Base-by-base conservation (phyloP, 1,284 basidiomycete genomes). In the Apiotrichum mycotoxinovorans region DNA sequence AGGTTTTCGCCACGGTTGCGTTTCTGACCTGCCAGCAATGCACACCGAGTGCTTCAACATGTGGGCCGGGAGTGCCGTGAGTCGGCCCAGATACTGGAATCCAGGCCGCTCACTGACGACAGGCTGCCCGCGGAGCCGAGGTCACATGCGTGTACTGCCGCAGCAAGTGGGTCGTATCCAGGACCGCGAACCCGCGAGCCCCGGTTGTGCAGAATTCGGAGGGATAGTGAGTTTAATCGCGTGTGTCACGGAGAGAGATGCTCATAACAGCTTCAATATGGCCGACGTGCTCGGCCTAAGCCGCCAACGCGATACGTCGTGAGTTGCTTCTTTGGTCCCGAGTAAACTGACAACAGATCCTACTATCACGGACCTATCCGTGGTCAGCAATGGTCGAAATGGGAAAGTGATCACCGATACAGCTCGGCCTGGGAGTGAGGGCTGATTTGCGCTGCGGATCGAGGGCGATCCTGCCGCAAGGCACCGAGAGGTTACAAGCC, bases 141-240 rank as follows among this genome's bases (percentile, higher is more conserved):
- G 62, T 69, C 15, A 73, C 69, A 17, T 73, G 71, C 54, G 71
- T 73, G 4, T 73, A 66, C 65, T 73, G 71, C 53, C 66, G 70
- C 18, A 34, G 58, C 7, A 51, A 44, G 12, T 72, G 70, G 70
- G 14, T 43, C 8, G 34, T 1, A 51, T 25, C 10, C 22, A 34
- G 34, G 8, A 9, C 33, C 30, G 17, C 22, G 27, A 53, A 4
- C 46, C 57, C 30, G 60, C 61, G 10, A 56, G 54, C 18, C 52
- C 51, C 34, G 47, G 18, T 22, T 22, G 38, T 20, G 1, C 25
- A 38, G 18, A 52, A 26, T 7, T 17, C 41, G 18, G 22, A 15
- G 3, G 51, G 49, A 35, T 59, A 59, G 50, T 51, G 30, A 23
- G 41, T 43, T 30, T 40, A 27, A 5, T 12, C 17, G 26, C 25